A percentile compares a stretch with the other conserved stretches of the same genome.
Evolutionary conservation across 176 grass and related monocot species (phyloP).

Genomic region (Phragmites australis): DNA sequence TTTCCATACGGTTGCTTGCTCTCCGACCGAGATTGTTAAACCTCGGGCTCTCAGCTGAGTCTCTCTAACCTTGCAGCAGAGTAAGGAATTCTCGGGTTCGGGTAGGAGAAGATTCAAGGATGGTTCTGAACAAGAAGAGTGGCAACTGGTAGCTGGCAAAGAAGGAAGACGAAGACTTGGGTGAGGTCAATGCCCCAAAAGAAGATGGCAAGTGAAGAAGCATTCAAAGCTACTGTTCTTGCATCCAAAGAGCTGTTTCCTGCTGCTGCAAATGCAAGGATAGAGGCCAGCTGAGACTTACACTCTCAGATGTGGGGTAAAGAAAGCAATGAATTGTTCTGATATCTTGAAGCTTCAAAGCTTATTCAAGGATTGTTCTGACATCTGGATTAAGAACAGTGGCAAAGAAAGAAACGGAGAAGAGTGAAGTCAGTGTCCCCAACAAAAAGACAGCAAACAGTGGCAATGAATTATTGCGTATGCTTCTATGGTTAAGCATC

Average conservation of each 20-base stretch:
- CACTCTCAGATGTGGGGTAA: no score
- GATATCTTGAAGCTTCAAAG: not conserved
- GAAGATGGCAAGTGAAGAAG: not conserved
- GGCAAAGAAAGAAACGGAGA: not conserved
- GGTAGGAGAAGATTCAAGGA: not conserved
- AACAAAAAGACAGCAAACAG: not conserved
- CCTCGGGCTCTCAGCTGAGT: not conserved
- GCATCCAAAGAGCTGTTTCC: not conserved
- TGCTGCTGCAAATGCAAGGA: not conserved
- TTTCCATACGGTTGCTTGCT: constrained; percentile 16
- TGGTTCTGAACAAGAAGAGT: not conserved
- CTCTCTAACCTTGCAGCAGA: not conserved
- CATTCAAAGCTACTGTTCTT: no score
- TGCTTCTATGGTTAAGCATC: not conserved
- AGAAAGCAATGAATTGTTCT: no score
- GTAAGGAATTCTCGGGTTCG: not conserved
- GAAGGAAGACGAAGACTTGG: not conserved
- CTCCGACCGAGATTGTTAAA: not conserved
- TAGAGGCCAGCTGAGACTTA: no score
- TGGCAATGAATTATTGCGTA: not conserved
- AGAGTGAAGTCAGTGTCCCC: not conserved
- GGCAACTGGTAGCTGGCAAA: not conserved
- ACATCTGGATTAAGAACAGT: not conserved
- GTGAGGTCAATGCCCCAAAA: not conserved
- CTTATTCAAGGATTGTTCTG: not conserved